Evolutionary conservation across 768 basidiomycete genomes (phyloP).

Genomic region (Leccinum fibrillosum): DNA sequence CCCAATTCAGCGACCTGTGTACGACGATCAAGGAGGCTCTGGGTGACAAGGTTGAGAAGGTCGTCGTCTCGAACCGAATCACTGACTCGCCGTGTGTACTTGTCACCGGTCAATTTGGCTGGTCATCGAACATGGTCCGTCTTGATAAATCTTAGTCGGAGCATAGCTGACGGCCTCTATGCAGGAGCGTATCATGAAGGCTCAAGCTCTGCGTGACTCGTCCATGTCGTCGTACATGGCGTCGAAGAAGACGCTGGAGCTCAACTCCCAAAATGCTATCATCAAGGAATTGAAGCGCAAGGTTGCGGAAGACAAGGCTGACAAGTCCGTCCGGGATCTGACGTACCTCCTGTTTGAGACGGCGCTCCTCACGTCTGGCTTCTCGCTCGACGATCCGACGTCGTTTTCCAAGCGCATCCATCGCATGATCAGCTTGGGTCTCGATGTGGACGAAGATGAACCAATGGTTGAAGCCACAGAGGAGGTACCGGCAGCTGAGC

Average conservation of each 20-base stretch:
- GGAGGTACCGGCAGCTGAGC: constrained; percentile 54
- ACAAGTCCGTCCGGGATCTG: constrained; percentile 97
- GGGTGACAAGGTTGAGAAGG: constrained; percentile 99
- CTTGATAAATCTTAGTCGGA: not conserved
- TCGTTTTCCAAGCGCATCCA: constrained; percentile 96
- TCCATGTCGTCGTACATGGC: constrained; percentile 99
- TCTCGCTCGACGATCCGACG: constrained; percentile 92
- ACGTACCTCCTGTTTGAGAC: constrained; percentile 97
- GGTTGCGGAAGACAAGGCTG: constrained; percentile 94
- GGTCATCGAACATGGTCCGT: constrained; percentile 97
- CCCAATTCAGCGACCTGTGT: constrained; percentile 86
- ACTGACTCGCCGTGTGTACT: constrained; percentile 94
- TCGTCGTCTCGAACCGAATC: constrained; percentile 96
- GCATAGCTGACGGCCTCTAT: constrained; percentile 3
- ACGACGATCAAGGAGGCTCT: constrained; percentile 96
- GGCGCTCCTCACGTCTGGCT: constrained; percentile 90
- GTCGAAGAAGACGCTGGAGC: constrained; percentile 95
- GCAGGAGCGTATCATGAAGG: constrained; percentile 97
- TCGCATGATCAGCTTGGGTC: constrained; percentile 91
- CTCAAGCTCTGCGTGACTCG: constrained; percentile 93
- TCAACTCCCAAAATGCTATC: constrained; percentile 90
- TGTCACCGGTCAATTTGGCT: constrained; percentile 98
- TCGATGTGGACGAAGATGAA: constrained; percentile 84
- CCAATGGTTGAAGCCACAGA: constrained; percentile 32
- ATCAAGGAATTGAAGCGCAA: constrained; percentile 95